Percentiles rank a stretch among this genome's conserved stretches.
Conservation (phyloP, 805 yeast genomes). For the Metschnikowia henanensis region DNA sequence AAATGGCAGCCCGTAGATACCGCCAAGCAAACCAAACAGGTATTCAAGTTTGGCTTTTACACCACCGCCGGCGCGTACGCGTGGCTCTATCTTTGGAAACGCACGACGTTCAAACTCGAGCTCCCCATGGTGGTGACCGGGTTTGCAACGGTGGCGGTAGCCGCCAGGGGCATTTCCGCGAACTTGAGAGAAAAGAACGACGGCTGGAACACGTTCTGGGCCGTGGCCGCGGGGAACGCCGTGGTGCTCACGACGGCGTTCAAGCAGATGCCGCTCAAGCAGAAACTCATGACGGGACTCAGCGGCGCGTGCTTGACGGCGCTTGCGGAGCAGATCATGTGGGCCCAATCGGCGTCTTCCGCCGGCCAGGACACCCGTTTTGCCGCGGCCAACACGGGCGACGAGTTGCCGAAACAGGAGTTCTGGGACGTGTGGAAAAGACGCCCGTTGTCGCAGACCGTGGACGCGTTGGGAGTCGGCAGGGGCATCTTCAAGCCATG, state of each 20-base stretch:
- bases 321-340: constrained; percentile 36
- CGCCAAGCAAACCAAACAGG: constrained; percentile 45
- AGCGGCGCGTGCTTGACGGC: constrained; percentile 41
- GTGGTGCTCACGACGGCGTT: constrained; percentile 45
- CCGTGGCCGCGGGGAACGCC: constrained; percentile 52
- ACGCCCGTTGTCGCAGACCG: constrained; percentile 79
- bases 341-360: constrained; percentile 42
- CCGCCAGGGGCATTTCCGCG: constrained; percentile 48
- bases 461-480: constrained; percentile 71
- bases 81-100: constrained; percentile 43
- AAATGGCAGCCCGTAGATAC: constrained; percentile 58
- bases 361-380: constrained; percentile 39
- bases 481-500: constrained; percentile 51
- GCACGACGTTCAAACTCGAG: constrained; percentile 42
- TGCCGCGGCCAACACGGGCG: constrained; percentile 40
- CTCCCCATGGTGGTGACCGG: constrained; percentile 41
- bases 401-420: constrained; percentile 37
- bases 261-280: constrained; percentile 41
- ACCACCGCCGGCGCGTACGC: constrained; percentile 51
- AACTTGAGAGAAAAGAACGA: constrained; percentile 65
- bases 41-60: constrained; percentile 47
- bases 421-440: constrained; percentile 83
- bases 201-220: constrained; percentile 64
- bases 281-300: constrained; percentile 40
- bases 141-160: constrained; percentile 52